Evolutionary conservation across 1,139 yeast genomes (phyloP), one percentile per base, ranked within the genome.

Genomic region (Torulaspora pretoriensis): DNA sequence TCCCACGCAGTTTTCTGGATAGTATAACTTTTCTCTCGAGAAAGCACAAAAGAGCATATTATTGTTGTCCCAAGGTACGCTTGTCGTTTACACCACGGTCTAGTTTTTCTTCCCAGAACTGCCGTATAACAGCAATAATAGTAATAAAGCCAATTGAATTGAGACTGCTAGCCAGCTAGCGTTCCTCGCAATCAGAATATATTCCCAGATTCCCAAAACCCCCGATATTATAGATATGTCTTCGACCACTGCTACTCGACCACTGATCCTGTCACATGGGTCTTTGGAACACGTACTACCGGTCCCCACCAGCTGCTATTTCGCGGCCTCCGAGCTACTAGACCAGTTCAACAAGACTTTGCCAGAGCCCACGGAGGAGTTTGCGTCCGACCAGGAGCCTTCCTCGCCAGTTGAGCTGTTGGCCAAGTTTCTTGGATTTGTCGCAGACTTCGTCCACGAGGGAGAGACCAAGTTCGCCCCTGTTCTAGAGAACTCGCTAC

Each of bases 351-450:
- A 70, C 60, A 84, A 86, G 64, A 72, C 82, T 31, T 76, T 89
- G 56, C 96, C 96, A 17, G 77, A 75, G 42, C 81, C 83, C 36
- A 84, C 96, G 34, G 96, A 86, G 60, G 94, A 84, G 17, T 81
- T 77, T 59, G 92, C 92, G 41, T 85, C 79, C 49, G 96, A 88
- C 57, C 83, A 86, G 52, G 97, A 88, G 69, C 97, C 97, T 35
- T 70, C 90, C 36, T 82, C 94, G 38, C 82, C 94, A 43, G 83
- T 90, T 35, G 98, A 94, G 70, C 77, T 92, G 51, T 75, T 87
- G 54, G 88, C 89, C 49, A 80, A 81, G 60, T 92, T 90, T 63
- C 72, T 92, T 51, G 96, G 96, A 16, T 90, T 77, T 66, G 77
- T 85, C 45, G 81, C 95, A 25, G 68, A 73, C 39, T 68, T 79